These are phyloP conservation scores for Quercus phellos DNA, from an alignment of 331 rosid species.

Conservation along the genomic window DNA sequence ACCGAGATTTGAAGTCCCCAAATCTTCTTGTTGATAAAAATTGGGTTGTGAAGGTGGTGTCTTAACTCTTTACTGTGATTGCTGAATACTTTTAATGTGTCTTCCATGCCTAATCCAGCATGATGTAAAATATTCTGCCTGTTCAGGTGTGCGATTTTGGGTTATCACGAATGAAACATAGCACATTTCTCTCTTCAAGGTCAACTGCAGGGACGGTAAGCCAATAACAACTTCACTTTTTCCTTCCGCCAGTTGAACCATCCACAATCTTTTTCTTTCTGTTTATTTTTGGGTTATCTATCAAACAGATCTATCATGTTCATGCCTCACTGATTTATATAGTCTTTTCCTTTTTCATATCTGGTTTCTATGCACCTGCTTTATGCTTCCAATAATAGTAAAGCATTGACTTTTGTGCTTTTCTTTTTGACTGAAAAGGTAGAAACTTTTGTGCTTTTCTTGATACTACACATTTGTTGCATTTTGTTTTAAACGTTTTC, in stretches of 20 bases:
- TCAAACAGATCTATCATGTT: neutral
- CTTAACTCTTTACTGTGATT: conserved; percentile 14
- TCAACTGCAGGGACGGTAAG: conserved; percentile 97
- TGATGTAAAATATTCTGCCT: conserved; percentile 8
- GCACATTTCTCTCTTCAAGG: conserved; percentile 93
- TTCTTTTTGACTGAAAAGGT: neutral
- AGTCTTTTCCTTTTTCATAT: neutral
- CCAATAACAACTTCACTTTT: conserved; percentile 12
- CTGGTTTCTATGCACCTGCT: neutral
- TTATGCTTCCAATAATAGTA: neutral
- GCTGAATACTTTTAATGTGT: conserved; percentile 13
- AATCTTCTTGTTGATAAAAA: conserved; percentile 95
- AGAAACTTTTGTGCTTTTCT: neutral
- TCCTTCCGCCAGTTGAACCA: neutral
- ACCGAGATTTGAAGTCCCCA: conserved; percentile 98
- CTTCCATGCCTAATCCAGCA: conserved; percentile 9
- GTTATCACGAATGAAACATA: conserved; percentile 79
- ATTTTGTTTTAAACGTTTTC: neutral
- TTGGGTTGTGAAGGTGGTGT: conserved; percentile 89
- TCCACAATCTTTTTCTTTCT: conserved; percentile 2
- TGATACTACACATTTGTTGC: neutral
- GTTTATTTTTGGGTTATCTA: neutral
- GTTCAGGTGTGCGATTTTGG: conserved; percentile 92
- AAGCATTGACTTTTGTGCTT: neutral
- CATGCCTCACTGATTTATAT: neutral